These are phyloP conservation scores for Diatrype stigma DNA, from an alignment of 2,329 filamentous ascomycete species.

Conservation along the genomic window DNA sequence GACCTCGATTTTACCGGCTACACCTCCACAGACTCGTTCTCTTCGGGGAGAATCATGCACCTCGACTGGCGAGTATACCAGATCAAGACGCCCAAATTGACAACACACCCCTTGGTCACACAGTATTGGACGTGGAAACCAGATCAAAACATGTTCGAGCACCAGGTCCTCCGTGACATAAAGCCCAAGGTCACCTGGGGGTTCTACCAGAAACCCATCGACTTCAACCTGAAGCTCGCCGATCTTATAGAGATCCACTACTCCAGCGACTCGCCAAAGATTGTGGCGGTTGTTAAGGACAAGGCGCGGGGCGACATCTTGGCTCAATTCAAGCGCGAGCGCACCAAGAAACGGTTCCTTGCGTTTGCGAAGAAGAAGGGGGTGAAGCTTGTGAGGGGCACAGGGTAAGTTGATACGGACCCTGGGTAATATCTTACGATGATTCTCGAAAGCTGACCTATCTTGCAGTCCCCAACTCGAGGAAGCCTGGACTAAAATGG, in stretches of 20 bases:
- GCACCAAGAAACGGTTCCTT: slow-evolving; percentile 50
- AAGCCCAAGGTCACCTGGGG: slow-evolving; percentile 42
- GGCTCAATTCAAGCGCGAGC: slow-evolving; percentile 47
- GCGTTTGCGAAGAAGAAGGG: slow-evolving; percentile 41
- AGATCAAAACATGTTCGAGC: slow-evolving; percentile 41
- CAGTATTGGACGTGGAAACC: slow-evolving; percentile 53
- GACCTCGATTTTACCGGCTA: slow-evolving; percentile 43
- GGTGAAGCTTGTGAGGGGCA: slow-evolving; percentile 35
- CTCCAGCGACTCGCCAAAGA: slow-evolving; percentile 36
- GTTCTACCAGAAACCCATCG: slow-evolving; percentile 44
- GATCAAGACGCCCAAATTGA: slow-evolving; percentile 45
- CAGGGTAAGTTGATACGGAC: slow-evolving; percentile 33
- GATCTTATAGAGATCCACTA: slow-evolving; percentile 45
- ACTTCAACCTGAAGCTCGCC: slow-evolving; percentile 45
- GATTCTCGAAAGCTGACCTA: background rate
- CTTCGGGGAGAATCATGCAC: slow-evolving; percentile 37
- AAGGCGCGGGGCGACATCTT: slow-evolving; percentile 42
- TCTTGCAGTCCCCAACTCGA: slow-evolving; percentile 20
- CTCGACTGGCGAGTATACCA: slow-evolving; percentile 50
- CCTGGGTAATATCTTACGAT: too few relatives aligned
- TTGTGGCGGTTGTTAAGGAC: slow-evolving; percentile 37
- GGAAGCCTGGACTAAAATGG: slow-evolving; percentile 23
- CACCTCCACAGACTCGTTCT: slow-evolving; percentile 50
- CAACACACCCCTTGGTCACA: slow-evolving; percentile 43
- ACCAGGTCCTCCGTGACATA: slow-evolving; percentile 47